These are phyloP conservation scores for Boechera stricta DNA, from an alignment of 345 rosid genomes.

Conservation along the genomic window DNA sequence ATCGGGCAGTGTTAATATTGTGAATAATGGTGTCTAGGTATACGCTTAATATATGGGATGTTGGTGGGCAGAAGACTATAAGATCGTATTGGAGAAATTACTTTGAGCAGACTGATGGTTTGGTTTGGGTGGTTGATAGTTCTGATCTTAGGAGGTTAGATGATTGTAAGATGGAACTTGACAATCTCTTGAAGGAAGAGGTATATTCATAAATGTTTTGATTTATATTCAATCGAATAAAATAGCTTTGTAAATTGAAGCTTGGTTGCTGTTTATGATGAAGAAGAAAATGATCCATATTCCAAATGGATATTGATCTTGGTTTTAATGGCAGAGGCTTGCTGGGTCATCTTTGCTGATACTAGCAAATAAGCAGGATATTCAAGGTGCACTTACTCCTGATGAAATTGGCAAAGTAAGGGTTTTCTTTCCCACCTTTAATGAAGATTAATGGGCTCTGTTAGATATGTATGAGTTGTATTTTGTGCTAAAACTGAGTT, in stretches of 20 bases:
- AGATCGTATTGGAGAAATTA: constrained; percentile 97
- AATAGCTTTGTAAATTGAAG: neutral
- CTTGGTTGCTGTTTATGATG: neutral
- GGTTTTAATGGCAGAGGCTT: constrained; percentile 63
- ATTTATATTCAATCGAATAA: neutral
- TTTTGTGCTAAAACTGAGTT: neutral
- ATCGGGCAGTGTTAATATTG: constrained; percentile 1
- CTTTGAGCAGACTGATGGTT: constrained; percentile 97
- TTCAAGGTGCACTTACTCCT: constrained; percentile 83
- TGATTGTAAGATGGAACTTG: constrained; percentile 92
- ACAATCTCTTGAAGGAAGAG: constrained; percentile 96
- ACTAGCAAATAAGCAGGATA: constrained; percentile 93
- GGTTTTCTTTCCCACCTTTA: neutral
- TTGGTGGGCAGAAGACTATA: constrained; percentile 92
- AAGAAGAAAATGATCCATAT: constrained; percentile 18
- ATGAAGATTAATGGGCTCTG: neutral
- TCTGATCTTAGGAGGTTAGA: constrained; percentile 89
- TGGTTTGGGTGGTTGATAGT: constrained; percentile 96
- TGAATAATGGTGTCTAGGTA: constrained; percentile 54
- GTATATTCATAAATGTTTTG: constrained; percentile 40
- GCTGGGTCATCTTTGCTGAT: constrained; percentile 90
- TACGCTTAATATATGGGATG: constrained; percentile 90
- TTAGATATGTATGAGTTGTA: neutral
- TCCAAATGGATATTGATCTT: neutral
- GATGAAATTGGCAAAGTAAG: constrained; percentile 84